These are phyloP conservation scores for Triticum monococcum DNA, from an alignment of 176 grass and related monocot species.

Conservation along the genomic window DNA sequence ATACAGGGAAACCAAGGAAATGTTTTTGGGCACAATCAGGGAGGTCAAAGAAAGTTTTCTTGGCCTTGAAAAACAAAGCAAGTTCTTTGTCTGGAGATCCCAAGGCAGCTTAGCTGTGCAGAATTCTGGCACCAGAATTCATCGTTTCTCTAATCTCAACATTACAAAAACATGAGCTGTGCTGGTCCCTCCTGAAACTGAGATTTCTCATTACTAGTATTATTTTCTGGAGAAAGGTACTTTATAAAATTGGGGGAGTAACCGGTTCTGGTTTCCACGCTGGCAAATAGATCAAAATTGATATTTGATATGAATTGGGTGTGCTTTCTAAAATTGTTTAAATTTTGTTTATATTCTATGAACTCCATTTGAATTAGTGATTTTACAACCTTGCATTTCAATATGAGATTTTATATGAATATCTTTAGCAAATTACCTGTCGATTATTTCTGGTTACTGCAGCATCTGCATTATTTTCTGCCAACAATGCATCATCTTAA, in stretches of 20 bases:
- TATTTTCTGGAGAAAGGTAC: background rate
- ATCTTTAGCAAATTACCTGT: background rate
- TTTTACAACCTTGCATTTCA: background rate
- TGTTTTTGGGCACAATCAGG: slow-evolving; percentile 17
- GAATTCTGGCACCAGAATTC: background rate
- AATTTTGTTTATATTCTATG: background rate
- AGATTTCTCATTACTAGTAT: background rate
- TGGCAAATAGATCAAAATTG: no score
- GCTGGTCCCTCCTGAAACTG: slow-evolving; percentile 1
- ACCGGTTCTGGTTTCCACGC: no score
- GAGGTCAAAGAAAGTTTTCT: background rate
- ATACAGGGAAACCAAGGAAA: background rate
- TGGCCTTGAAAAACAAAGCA: slow-evolving; percentile 1
- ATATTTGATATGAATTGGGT: background rate
- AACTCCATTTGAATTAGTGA: background rate
- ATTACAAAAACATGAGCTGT: background rate
- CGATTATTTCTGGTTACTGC: background rate
- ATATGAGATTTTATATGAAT: background rate
- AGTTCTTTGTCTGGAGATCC: background rate
- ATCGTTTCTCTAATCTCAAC: background rate
- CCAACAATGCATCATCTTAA: background rate
- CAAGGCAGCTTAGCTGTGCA: background rate
- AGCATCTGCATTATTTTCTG: background rate
- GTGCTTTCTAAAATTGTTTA: background rate
- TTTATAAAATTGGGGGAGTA: background rate